Evolutionary conservation across 1,284 basidiomycete genomes (phyloP), one percentile per base, ranked within the genome.

Genomic region (Ustilago sp.): DNA sequence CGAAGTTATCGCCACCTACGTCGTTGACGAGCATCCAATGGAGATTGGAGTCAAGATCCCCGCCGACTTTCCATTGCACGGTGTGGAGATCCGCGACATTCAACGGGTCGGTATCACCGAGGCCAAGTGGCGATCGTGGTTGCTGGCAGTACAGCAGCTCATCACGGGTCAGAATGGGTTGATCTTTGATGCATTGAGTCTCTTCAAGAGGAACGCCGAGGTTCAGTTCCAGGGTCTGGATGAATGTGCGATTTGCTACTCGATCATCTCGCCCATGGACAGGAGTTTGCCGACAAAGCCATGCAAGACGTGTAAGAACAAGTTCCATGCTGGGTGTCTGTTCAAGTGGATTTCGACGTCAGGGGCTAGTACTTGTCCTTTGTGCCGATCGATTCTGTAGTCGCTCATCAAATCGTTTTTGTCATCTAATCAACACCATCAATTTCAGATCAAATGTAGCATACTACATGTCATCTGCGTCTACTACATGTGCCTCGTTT

Each of bases 181-280:
- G 51, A 93, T 99, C 47, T 89, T 94, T 35, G 97, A 99, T 82
- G 95, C 93, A 0, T 87, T 99, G n/a, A 90, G 90, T 17, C 88
- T 98, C 67, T 99, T 98, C 90, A 97, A 96, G 88, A 93, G 93
- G 88, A 99, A 98, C 95, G 97, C 87, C 92, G 84, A 86, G 66
- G 80, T 82, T 28, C 83, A 84, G 52, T 86, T 86, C 63, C 79
- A 80, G 36, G 84, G 84, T 1, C 64, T 82, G 45, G 84, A 86
- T 47, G 83, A 84, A 55, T 85, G 84, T 48, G 83, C 83, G 34
- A 84, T 86, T 62, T 87, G 85, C 77, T 86, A 86, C 86, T 96
- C 94, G 12, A 94, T 98, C 83, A 96, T 99, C 83, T 93, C 92
- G 73, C 91, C 95, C 34, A 93, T 91, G 85, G 97, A 99, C 83